Base-by-base conservation (phyloP, 177 flowering plant species). In the Vitis hybrid region DNA sequence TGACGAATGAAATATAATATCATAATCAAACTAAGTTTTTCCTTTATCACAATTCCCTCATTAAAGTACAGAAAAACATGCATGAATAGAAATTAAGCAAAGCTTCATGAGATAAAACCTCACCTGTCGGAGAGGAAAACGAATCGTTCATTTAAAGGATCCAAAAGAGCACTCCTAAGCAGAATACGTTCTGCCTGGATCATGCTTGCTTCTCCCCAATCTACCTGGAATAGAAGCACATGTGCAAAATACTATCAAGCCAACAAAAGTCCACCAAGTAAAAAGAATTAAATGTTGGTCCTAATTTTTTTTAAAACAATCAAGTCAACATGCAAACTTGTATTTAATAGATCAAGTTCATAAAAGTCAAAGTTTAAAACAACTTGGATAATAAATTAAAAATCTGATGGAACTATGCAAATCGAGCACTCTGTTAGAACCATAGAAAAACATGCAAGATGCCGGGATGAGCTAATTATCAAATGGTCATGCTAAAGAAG, bases 191-290 rank as follows among this genome's bases (percentile, higher is more conserved):
- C 98, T 10, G 99, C 99, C 81, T 83, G 82, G 56, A 95, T 87
- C 99, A 95, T 95, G 80, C 83, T 93, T 70, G 97, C 89, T 77
- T 80, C 93, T 81, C 98, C 99, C 99, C 99, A 93, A 72, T 93
- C 98, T 80, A 95, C 97, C 99, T 95, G 92, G 74, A 74, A 70
- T 17, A 71, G 21, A 69, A 56, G 60, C 48, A 40, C 7, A 73
- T 17, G 40, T 40, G 60, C 60, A 30, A 60, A 56, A 19, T 55
- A 49, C 2, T 15, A 60, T 61, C n/a, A 55, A n/a, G 21, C 14
- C 13, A n/a, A 34, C 17, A 49, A 26, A 54, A 61, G 0, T 1
- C 30, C 30, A 60, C 23, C 48, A 18, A 26, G 6, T 50, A 21
- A 52, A 14, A 14, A 21, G 26, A 59, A 66, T 23, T 66, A 19